Base-by-base conservation (phyloP, 2,329 filamentous ascomycete genomes). In the Bipolaris victoriae region DNA sequence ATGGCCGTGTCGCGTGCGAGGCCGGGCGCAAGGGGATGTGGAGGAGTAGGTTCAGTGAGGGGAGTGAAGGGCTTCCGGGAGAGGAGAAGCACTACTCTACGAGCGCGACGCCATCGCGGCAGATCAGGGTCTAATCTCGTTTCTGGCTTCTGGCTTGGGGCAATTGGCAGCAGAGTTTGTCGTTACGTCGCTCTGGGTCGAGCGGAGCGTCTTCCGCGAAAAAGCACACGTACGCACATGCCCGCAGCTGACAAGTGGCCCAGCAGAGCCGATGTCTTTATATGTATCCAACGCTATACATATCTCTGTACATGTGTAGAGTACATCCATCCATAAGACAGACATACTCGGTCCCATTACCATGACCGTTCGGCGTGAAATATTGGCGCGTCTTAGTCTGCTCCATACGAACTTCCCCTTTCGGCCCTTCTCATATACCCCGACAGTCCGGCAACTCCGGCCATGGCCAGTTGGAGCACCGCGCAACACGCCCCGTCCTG, bases 181-280 rank as follows among this genome's bases (percentile, higher is more conserved):
- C 45, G 43, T 48, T 20, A 40, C 40, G 43, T 52, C 36, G 29
- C 31, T 37, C 26, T 47, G n/a, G 40, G 36, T 33, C 44, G 36
- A 43, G 31, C 54, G 54, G 54, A 57, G 54, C 52, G 24, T 46
- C 37, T 57, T 53, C 49, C 54, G 49, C 45, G 36, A 41, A 39
- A 35, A 52, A 52, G 54, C 36, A 47, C 24, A 43, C 52, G 47
- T 40, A 48, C 47, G 47, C 43, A 35, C 29, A 31, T 31, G 29
- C 49, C 29, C 22, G 43, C 41, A 41, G 26, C n/a, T 20, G 52
- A 11, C 33, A 49, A 22, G 15, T 39, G 33, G 33, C 49, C 29
- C 36, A 29, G 29, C 49, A 48, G n/a, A 51, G 45, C 20, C 49
- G 10, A 13, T 31, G 29, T 31, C 10, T 11, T 31, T 31, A 5